A percentile compares a stretch with the other conserved stretches of the same genome.
Evolutionary conservation across 2,329 filamentous ascomycete species (phyloP).

Genomic region (Pseudogymnoascus destructans): DNA sequence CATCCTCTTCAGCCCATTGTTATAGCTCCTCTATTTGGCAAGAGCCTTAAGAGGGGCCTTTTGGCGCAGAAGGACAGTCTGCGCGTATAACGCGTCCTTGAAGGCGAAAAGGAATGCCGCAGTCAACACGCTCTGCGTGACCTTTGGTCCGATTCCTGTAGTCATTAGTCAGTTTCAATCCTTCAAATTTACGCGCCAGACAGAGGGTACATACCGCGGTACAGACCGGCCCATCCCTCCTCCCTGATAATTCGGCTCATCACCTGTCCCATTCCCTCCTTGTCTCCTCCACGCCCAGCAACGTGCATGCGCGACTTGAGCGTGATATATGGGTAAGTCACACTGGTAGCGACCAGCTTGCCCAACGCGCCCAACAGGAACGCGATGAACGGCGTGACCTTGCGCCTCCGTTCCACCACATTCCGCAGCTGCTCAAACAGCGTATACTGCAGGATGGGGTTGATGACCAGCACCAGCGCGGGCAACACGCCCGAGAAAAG

Average conservation of each 20-base stretch:
- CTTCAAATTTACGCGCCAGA: not conserved
- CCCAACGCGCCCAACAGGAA: slow-evolving; percentile 87
- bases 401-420: slow-evolving; percentile 53
- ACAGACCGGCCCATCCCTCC: slow-evolving; percentile 84
- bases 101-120: slow-evolving; percentile 95
- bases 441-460: slow-evolving; percentile 96
- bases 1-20: not conserved
- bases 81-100: slow-evolving; percentile 89
- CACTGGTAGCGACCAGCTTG: slow-evolving; percentile 83
- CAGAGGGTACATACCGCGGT: slow-evolving; percentile 55
- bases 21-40: not conserved
- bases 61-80: slow-evolving; percentile 53
- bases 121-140: slow-evolving; percentile 92
- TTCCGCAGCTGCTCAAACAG: slow-evolving; percentile 99
- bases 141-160: slow-evolving; percentile 83
- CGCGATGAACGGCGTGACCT: slow-evolving; percentile 68
- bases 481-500: slow-evolving; percentile 89
- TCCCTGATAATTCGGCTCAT: slow-evolving; percentile 70
- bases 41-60: slow-evolving; percentile 20
- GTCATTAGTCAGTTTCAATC: not conserved
- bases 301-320: slow-evolving; percentile 98
- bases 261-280: slow-evolving; percentile 67
- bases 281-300: slow-evolving; percentile 59
- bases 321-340: slow-evolving; percentile 98
- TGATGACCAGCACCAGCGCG: slow-evolving; percentile 87